Evolutionary conservation across 768 basidiomycete species (phyloP).

Genomic region (Tubosaeta brunneosetosa): DNA sequence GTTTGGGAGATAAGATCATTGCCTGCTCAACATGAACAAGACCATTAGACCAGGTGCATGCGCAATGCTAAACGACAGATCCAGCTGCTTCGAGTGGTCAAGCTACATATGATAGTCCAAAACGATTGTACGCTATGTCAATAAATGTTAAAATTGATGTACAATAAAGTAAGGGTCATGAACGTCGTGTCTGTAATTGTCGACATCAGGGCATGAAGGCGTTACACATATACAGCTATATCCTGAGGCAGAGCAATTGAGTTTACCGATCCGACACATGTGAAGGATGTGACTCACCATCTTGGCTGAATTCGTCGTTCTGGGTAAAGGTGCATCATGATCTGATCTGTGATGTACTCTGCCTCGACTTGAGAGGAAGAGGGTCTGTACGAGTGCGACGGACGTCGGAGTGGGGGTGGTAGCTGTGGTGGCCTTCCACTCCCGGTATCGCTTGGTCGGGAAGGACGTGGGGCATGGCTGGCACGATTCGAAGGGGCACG

Average conservation of each 20-base stretch:
- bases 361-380: slow-evolving; percentile 28
- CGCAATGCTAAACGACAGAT: slow-evolving; percentile 5
- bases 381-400: slow-evolving; percentile 14
- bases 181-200: slow-evolving; percentile 8
- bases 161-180: slow-evolving; percentile 13
- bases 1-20: background rate
- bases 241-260: slow-evolving; percentile 13
- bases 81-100: slow-evolving; percentile 13
- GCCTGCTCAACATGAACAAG: background rate
- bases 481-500: background rate
- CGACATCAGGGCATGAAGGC: slow-evolving; percentile 6
- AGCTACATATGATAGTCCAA: slow-evolving; percentile 11
- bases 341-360: slow-evolving; percentile 31
- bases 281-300: slow-evolving; percentile 21
- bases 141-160: slow-evolving; percentile 5
- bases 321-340: slow-evolving; percentile 33
- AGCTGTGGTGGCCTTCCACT: slow-evolving; percentile 15
- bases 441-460: slow-evolving; percentile 18
- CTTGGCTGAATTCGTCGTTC: slow-evolving; percentile 30
- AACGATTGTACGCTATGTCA: slow-evolving; percentile 21
- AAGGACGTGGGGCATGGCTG: background rate
- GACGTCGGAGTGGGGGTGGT: slow-evolving; percentile 4
- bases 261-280: background rate
- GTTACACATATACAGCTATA: slow-evolving; percentile 9
- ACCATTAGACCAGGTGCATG: background rate